Evolutionary conservation across 1,284 basidiomycete species (phyloP).

Genomic region (Papiliotrema terrestris): DNA sequence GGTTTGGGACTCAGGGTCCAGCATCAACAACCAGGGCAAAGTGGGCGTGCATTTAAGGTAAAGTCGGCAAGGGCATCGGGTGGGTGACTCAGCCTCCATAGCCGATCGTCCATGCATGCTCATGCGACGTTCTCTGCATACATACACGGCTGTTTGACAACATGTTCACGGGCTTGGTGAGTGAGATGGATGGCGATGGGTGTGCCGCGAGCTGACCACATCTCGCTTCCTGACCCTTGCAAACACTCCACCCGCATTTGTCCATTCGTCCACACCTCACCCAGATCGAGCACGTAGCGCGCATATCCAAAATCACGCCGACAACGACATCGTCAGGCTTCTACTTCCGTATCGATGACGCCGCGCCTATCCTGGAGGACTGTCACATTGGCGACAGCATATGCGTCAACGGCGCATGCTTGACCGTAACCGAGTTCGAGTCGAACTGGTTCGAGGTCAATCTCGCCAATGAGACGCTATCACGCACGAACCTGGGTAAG

Average conservation of each 20-base stretch:
- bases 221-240: too few relatives aligned
- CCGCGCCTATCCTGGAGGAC: slow-evolving; percentile 76
- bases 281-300: slow-evolving; percentile 48
- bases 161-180: slow-evolving; percentile 49
- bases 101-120: background rate
- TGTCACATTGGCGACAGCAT: slow-evolving; percentile 94
- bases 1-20: too few relatives aligned
- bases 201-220: too few relatives aligned
- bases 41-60: background rate
- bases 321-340: slow-evolving; percentile 58
- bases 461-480: slow-evolving; percentile 90
- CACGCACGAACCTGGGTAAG: slow-evolving; percentile 84
- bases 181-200: slow-evolving; percentile 2
- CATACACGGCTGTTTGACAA: too few relatives aligned
- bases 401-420: slow-evolving; percentile 74
- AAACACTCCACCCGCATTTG: too few relatives aligned
- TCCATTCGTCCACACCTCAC: background rate
- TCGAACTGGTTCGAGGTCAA: slow-evolving; percentile 82
- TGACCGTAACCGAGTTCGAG: slow-evolving; percentile 87
- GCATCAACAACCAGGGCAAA: too few relatives aligned
- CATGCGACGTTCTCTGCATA: background rate
- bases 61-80: background rate
- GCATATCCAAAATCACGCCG: slow-evolving; percentile 37
- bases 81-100: too few relatives aligned
- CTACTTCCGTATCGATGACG: slow-evolving; percentile 73